These are phyloP conservation scores for Corymbia calophylla DNA, from an alignment of 441 rosid genomes.

Conservation along the genomic window DNA sequence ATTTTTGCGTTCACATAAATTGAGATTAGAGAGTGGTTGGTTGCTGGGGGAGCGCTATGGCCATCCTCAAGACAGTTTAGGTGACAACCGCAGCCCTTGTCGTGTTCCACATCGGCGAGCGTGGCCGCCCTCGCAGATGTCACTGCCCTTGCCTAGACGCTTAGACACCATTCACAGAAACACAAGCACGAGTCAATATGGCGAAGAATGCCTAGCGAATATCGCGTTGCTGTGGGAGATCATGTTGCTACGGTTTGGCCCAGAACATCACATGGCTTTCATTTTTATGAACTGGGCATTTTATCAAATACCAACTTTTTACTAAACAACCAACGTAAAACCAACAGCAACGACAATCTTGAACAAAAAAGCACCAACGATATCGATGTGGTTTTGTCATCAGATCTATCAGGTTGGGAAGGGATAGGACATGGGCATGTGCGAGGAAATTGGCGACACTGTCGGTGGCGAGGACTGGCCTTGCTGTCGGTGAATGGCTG, in stretches of 20 bases:
- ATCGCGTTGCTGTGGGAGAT: neutral
- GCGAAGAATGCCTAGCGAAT: too few relatives aligned
- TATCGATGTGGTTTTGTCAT: neutral
- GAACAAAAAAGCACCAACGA: neutral
- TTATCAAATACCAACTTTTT: neutral
- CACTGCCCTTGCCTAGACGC: too few relatives aligned
- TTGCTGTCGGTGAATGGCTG: neutral
- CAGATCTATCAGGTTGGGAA: neutral
- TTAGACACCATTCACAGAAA: too few relatives aligned
- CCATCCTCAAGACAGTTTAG: too few relatives aligned
- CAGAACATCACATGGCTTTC: neutral
- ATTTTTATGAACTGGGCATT: neutral
- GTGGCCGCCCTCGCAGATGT: too few relatives aligned
- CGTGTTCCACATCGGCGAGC: too few relatives aligned
- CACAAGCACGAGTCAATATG: too few relatives aligned
- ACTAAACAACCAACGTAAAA: neutral
- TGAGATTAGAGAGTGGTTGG: neutral
- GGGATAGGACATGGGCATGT: neutral
- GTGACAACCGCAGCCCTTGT: too few relatives aligned
- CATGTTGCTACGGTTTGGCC: neutral
- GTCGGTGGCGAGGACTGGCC: neutral
- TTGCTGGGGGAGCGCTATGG: too few relatives aligned
- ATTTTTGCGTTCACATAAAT: too few relatives aligned
- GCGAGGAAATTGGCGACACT: neutral
- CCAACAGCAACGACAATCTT: neutral